Evolutionary conservation across 1,139 yeast species (phyloP).

Genomic region (Debaryomycetaceae sp.): DNA sequence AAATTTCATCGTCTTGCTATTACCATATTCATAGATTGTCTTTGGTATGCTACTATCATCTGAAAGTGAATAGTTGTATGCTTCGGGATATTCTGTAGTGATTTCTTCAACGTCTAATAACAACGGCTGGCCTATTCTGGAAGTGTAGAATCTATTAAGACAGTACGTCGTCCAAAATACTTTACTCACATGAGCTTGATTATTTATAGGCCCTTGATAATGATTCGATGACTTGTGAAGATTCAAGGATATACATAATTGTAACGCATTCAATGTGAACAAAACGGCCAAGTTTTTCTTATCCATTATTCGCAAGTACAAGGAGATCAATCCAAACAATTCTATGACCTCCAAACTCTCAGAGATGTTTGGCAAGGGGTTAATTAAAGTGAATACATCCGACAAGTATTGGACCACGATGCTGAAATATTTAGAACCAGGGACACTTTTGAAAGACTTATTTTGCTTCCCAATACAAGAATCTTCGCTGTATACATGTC

Average conservation of each 20-base stretch:
- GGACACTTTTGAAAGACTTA: constrained; percentile 8
- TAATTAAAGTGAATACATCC: constrained; percentile 14
- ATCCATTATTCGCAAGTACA: constrained; percentile 24
- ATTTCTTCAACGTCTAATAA: constrained; percentile 18
- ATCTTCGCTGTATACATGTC: constrained; percentile 18
- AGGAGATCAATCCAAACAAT: constrained; percentile 21
- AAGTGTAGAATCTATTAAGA: constrained; percentile 23
- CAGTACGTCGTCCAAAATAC: constrained; percentile 29
- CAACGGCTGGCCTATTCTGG: constrained; percentile 26
- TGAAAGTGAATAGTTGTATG: constrained; percentile 1
- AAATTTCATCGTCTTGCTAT: constrained; percentile 14
- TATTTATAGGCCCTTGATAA: constrained; percentile 1
- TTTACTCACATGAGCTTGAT: constrained; percentile 6
- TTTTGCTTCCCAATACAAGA: constrained; percentile 6
- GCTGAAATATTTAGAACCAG: constrained; percentile 23
- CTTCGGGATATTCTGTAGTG: constrained; percentile 9
- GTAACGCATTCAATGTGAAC: constrained; percentile 23
- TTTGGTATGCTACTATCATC: constrained; percentile 1
- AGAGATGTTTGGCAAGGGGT: constrained; percentile 9
- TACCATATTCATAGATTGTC: constrained; percentile 14
- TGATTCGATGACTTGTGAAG: constrained; percentile 17
- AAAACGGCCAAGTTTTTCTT: constrained; percentile 25
- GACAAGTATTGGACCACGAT: constrained; percentile 21
- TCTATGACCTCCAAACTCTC: constrained; percentile 22
- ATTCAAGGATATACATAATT: constrained; percentile 25